phyloP scores from a whole-genome alignment of 345 rosid species.

The Gossypium bickii region DNA sequence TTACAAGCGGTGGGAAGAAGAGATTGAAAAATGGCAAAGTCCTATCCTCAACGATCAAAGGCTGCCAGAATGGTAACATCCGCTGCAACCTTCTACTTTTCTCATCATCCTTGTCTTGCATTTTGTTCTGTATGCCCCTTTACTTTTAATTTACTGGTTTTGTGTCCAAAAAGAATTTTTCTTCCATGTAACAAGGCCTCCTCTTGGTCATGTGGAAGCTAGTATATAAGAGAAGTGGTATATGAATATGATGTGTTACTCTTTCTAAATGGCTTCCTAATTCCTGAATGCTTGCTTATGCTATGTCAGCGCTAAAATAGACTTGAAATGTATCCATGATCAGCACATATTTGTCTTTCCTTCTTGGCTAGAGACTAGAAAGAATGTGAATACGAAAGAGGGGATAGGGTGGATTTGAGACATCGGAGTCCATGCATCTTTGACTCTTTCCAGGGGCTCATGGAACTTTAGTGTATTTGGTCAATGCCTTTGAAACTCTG shows the following conservation, averaged over 20 bases:
- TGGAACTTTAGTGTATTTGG: not conserved
- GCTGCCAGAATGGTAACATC: conserved; percentile 82
- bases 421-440: not conserved
- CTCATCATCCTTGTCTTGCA: not conserved
- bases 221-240: not conserved
- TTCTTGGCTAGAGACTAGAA: not conserved
- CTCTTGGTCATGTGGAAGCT: not conserved
- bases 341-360: not conserved
- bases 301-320: not conserved
- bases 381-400: not conserved
- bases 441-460: not conserved
- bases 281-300: not conserved
- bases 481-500: not conserved
- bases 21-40: conserved; percentile 89
- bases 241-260: not conserved
- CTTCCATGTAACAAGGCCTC: not conserved
- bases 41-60: conserved; percentile 73
- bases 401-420: not conserved
- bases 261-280: not conserved
- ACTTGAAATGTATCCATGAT: not conserved
- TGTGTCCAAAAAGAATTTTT: not conserved
- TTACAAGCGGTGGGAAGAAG: conserved; percentile 93
- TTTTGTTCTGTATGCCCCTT: not conserved
- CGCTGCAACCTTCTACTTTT: not conserved
- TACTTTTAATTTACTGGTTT: not conserved